Evolutionary conservation across 768 basidiomycete genomes (phyloP).

Genomic region (Lanmaoa rubissima): DNA sequence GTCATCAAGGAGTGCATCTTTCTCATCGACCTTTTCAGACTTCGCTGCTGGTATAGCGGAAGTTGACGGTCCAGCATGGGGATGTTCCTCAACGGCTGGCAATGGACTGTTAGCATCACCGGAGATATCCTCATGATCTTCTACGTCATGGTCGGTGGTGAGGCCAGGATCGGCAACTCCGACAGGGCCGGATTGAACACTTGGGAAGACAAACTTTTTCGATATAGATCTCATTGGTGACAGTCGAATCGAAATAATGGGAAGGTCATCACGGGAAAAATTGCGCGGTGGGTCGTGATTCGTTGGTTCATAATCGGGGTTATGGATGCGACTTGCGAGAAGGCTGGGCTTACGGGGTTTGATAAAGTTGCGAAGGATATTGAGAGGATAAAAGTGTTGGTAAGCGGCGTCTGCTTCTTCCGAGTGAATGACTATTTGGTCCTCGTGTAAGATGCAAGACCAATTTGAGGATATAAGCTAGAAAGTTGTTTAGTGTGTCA

Average conservation of each 20-base stretch:
- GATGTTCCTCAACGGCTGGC: background rate
- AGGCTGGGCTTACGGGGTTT: slow-evolving; percentile 26
- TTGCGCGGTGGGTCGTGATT: slow-evolving; percentile 4
- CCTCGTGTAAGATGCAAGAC: slow-evolving; percentile 70
- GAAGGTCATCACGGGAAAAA: slow-evolving; percentile 32
- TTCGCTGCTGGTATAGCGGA: background rate
- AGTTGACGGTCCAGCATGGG: slow-evolving; percentile 2
- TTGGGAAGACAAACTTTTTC: slow-evolving; percentile 54
- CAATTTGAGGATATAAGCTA: slow-evolving; percentile 70
- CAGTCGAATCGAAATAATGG: slow-evolving; percentile 42
- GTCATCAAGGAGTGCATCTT: background rate
- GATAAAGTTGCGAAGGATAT: slow-evolving; percentile 31
- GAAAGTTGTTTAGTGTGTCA: background rate
- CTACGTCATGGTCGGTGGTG: background rate
- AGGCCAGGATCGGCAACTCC: background rate
- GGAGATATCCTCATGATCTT: background rate
- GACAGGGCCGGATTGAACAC: slow-evolving; percentile 2
- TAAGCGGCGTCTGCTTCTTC: slow-evolving; percentile 64
- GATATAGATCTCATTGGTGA: slow-evolving; percentile 46
- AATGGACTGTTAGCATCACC: background rate
- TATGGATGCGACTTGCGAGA: slow-evolving; percentile 7
- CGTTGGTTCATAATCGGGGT: slow-evolving; percentile 1
- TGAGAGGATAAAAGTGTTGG: slow-evolving; percentile 67
- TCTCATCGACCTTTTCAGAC: background rate
- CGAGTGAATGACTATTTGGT: slow-evolving; percentile 70